Conservation (phyloP, 2,329 filamentous ascomycete genomes). For the Sphaceloma murrayae region DNA sequence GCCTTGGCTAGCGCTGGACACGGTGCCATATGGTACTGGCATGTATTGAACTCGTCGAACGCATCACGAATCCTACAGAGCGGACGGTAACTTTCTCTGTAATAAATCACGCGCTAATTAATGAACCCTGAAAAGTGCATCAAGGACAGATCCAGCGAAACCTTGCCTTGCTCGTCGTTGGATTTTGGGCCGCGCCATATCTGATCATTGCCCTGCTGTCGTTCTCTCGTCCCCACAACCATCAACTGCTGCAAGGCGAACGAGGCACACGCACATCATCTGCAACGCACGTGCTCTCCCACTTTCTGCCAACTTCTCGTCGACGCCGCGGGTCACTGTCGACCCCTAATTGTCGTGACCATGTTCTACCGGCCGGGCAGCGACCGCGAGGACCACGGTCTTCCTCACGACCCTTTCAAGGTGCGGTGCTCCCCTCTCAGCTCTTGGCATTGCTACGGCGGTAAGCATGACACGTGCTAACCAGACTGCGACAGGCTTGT, state of each 20-base stretch:
- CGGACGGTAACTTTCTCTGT: no score
- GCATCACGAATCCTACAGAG: no score
- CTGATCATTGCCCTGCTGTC: conserved; percentile 13
- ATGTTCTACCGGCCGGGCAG: conserved; percentile 47
- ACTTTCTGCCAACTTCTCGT: conserved; percentile 7
- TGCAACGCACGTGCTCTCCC: not conserved
- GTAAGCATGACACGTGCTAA: conserved; percentile 6
- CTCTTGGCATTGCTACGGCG: not conserved
- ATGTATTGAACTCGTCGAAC: no score
- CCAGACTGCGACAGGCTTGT: conserved; percentile 39
- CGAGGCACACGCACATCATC: not conserved
- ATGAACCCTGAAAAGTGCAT: conserved; percentile 15
- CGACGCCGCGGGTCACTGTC: not conserved
- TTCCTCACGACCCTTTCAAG: conserved; percentile 49
- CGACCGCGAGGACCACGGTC: conserved; percentile 40
- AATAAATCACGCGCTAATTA: no score
- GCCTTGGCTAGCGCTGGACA: no score
- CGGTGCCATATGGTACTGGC: no score
- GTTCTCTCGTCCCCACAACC: not conserved
- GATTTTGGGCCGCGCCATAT: conserved; percentile 5
- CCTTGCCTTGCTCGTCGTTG: not conserved
- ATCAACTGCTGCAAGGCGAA: not conserved
- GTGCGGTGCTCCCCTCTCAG: conserved; percentile 19
- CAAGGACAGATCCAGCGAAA: conserved; percentile 1
- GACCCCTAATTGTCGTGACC: not conserved